phyloP scores from a whole-genome alignment of 805 yeast genomes.

The Teunomyces cretensis region DNA sequence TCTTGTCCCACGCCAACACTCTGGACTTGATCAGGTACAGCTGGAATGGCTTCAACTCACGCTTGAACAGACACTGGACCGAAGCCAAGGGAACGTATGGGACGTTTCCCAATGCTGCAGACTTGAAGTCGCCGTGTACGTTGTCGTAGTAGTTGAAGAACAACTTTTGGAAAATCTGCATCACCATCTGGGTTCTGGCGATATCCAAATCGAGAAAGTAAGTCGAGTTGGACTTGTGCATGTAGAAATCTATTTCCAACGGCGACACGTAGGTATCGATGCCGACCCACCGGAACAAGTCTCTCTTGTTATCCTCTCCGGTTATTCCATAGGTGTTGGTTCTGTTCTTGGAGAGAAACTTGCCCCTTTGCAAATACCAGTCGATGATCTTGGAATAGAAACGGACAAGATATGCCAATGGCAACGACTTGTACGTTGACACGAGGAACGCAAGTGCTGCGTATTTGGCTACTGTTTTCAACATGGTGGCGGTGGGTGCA shows the following conservation, averaged over 20 bases:
- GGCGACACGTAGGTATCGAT: conserved; percentile 63
- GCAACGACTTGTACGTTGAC: conserved; percentile 61
- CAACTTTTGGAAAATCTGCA: conserved; percentile 55
- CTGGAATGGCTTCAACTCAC: conserved; percentile 71
- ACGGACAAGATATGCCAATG: conserved; percentile 64
- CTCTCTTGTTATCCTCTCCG: conserved; percentile 12
- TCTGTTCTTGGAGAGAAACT: conserved; percentile 18
- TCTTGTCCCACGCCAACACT: conserved; percentile 79
- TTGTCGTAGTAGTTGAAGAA: conserved; percentile 47
- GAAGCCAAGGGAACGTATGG: conserved; percentile 80
- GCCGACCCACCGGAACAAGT: conserved; percentile 44
- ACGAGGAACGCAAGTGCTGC: conserved; percentile 21
- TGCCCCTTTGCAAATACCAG: conserved; percentile 37
- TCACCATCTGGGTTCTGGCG: conserved; percentile 65
- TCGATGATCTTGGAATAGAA: conserved; percentile 52
- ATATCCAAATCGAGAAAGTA: conserved; percentile 81
- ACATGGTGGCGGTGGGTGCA: background rate
- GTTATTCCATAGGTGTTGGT: conserved; percentile 35
- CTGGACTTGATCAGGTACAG: conserved; percentile 54
- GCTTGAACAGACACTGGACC: conserved; percentile 63
- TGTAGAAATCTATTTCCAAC: conserved; percentile 79
- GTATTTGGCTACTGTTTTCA: background rate
- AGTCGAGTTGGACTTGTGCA: conserved; percentile 86
- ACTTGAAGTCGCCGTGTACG: conserved; percentile 31
- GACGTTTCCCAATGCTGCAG: conserved; percentile 24